These are phyloP conservation scores for Vicia villosa DNA, from an alignment of 306 rosid genomes.

Conservation along the genomic window DNA sequence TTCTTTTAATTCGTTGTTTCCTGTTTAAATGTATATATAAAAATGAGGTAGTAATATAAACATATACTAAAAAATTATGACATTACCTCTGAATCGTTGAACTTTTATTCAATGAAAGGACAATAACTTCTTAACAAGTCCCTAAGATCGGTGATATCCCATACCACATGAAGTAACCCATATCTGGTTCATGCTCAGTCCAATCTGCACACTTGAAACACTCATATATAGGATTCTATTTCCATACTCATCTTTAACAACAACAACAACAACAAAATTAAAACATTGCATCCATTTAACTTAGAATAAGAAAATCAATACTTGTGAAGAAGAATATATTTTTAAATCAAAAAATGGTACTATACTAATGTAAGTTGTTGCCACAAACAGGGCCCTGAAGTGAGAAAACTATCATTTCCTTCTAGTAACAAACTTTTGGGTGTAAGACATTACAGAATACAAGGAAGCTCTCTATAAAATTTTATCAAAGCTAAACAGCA, in stretches of 20 bases:
- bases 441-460: conserved; percentile 22
- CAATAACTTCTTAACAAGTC: neutral
- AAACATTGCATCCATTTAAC: conserved; percentile 8
- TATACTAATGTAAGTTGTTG: conserved; percentile 17
- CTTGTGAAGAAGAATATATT: conserved; percentile 5
- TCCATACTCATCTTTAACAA: neutral
- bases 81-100: neutral
- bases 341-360: conserved; percentile 7
- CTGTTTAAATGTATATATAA: neutral
- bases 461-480: conserved; percentile 34
- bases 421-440: conserved; percentile 7
- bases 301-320: conserved; percentile 23
- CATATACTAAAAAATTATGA: neutral
- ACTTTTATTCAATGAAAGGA: neutral
- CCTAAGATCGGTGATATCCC: neutral
- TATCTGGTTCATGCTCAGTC: conserved; percentile 7
- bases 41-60: neutral
- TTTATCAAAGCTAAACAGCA: conserved; percentile 20
- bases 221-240: neutral
- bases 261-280: neutral
- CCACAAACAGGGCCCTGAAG: conserved; percentile 2
- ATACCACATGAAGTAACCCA: neutral
- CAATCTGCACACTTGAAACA: conserved; percentile 20
- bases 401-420: conserved; percentile 37
- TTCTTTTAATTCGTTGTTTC: no score